Base-by-base conservation (phyloP, 495 filamentous ascomycete species). In the Lepraria neglecta region DNA sequence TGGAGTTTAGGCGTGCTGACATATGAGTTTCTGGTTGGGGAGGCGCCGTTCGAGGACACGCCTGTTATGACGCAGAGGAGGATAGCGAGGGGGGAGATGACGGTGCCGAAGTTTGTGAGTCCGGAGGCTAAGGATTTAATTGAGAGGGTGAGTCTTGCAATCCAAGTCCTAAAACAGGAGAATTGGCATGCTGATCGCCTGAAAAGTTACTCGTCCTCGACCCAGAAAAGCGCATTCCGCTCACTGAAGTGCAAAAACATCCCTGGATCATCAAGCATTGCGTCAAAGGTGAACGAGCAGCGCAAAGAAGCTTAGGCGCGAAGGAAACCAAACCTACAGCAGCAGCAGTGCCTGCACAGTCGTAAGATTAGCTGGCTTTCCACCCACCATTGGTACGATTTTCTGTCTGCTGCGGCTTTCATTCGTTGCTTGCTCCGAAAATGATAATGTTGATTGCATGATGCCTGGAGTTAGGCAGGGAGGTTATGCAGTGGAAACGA, bases 231-330 rank as follows among this genome's bases (percentile, higher is more conserved):
- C 80, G 94, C 35, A 88, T 98, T 47, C 81, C 91, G 1, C 80
- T 98, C 1, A 90, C 94, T 17, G 89, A 97, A 42, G 88, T 97
- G 53, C 85, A 90, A 72, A 82, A 80, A 46, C 94, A 98, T 72
- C 92, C 94, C 28, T 98, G 94, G 94, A 96, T 98, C 64, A 69
- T 96, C 65, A 98, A 96, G 80, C 90, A 98, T 74, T 97, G 95
- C 72, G 79, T 85, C 15, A 92, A 90, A 74, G 85, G 89, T 6
- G 87, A 90, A 69, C 72, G 84, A 61, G 79, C 77, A 15, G 66
- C 75, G 35, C 82, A 85, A 61, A 71, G 78, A 48, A 76, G 65
- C 63, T 79, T 77, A 15, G 72, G 70, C 44, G 69, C 64, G 56
- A 67, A 66, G 30, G 67, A 65, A 4, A 69, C 73, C 38, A 79